These are phyloP conservation scores for Fusarium robinianum DNA, from an alignment of 2,329 filamentous ascomycete genomes.

Conservation along the genomic window DNA sequence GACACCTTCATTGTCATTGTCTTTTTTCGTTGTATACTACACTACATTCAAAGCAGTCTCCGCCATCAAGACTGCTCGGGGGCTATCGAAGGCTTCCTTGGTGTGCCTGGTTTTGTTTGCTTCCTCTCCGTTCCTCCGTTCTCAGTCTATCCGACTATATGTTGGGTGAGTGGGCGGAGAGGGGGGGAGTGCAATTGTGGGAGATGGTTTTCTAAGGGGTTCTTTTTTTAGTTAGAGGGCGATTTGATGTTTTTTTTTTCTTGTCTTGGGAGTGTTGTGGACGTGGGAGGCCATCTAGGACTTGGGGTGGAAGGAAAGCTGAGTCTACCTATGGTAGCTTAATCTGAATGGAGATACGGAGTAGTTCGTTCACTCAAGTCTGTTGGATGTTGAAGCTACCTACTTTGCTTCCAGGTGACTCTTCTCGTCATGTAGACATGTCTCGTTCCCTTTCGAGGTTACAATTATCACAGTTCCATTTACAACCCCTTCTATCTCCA, in stretches of 20 bases:
- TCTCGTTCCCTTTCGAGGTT: no score
- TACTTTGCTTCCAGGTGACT: no score
- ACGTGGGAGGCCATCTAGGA: conserved; percentile 19
- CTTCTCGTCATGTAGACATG: no score
- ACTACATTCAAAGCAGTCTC: conserved; percentile 38
- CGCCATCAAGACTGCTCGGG: conserved; percentile 35
- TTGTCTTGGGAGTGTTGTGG: conserved; percentile 8
- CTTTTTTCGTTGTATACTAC: conserved; percentile 39
- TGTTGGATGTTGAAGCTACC: no score
- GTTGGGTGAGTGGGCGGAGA: no score
- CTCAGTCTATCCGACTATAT: no score
- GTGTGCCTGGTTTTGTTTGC: conserved; percentile 1
- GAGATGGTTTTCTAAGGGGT: conserved; percentile 5
- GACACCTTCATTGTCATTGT: conserved; percentile 15
- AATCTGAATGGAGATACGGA: conserved; percentile 28
- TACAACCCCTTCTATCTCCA: no score
- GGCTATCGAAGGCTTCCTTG: conserved; percentile 1
- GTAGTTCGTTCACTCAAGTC: background rate
- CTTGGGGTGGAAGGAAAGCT: conserved; percentile 13
- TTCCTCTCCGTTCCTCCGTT: conserved; percentile 5
- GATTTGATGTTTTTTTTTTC: conserved; percentile 13
- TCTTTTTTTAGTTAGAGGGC: conserved; percentile 14
- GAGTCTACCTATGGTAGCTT: conserved; percentile 26
- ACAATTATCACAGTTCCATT: no score
- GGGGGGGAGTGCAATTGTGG: conserved; percentile 1